Evolutionary conservation across 2,329 filamentous ascomycete species (phyloP).

Genomic region (Colletotrichum gloeosporioides): DNA sequence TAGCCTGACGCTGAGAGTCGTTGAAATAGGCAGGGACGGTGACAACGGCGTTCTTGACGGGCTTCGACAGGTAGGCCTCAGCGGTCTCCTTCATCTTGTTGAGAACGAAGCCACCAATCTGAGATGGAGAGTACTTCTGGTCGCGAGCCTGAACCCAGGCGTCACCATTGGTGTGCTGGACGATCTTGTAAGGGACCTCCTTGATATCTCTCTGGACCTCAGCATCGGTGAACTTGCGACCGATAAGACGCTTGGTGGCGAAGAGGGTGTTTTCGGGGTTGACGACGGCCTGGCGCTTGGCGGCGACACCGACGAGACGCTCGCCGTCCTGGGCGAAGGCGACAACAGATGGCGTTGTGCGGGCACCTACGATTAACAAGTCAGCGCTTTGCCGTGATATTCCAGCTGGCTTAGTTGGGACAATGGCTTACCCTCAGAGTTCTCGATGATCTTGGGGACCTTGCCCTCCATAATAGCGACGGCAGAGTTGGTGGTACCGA

Average conservation of each 20-base stretch:
- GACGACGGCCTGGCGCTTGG: constrained; percentile 97
- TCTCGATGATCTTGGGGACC: constrained; percentile 94
- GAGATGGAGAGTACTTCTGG: constrained; percentile 97
- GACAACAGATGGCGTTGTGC: constrained; percentile 93
- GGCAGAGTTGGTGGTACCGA: constrained; percentile 97
- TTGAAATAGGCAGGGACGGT: constrained; percentile 99
- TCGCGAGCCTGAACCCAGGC: constrained; percentile 94
- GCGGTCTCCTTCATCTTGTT: constrained; percentile 99
- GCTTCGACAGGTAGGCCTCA: constrained; percentile 89
- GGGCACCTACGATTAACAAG: constrained; percentile 63
- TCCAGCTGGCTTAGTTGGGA: not conserved
- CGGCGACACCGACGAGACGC: constrained; percentile 94
- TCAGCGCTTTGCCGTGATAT: not conserved
- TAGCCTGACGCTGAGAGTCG: constrained; percentile 96
- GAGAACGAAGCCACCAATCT: constrained; percentile 95
- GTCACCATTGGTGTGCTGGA: constrained; percentile 95
- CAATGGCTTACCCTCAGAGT: constrained; percentile 78
- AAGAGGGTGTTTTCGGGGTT: constrained; percentile 99
- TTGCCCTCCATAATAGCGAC: constrained; percentile 99
- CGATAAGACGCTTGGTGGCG: constrained; percentile 98
- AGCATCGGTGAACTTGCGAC: constrained; percentile 91
- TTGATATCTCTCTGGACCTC: constrained; percentile 98
- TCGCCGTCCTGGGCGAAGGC: constrained; percentile 96
- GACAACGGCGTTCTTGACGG: constrained; percentile 93
- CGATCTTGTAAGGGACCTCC: constrained; percentile 98